Evolutionary conservation across 2,329 filamentous ascomycete species (phyloP), one percentile per base, ranked within the genome.

Genomic region (Xylariales sp.): DNA sequence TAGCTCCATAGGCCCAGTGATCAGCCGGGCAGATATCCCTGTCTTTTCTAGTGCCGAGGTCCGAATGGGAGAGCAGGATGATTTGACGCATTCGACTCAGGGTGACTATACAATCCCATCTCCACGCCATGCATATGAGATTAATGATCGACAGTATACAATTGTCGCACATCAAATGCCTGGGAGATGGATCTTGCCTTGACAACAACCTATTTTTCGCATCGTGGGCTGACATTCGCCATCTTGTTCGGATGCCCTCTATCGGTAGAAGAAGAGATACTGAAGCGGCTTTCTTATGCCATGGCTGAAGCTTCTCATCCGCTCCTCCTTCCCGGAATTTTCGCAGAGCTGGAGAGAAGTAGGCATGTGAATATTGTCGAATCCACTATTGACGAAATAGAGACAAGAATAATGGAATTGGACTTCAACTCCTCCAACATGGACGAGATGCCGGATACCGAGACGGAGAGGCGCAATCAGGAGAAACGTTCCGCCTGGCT

Each of bases 271-370:
- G 22, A 41, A 3, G 42, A 49, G 3, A 42, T 58, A 5, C 37
- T 52, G 5, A 46, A 28, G 7, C 44, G 52, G 1, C 20, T 58
- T 7, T 27, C 9, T 3, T 15, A 14, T 3, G 8, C 29, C 5
- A 31, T 25, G 1, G 37, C 24, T 12, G 51, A 50, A 4, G 44
- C 43, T 0, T 34, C 37, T 0, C 51, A 62, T 27, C 60, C 60
- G 1, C 31, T 63, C 2, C 32, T 62, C 0, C 6, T 60, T 5
- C 51, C 53, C 1, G 57, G 55, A 1, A 59, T 63, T 2, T 50
- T 63, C 6, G 53, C 51, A 3, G 59, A 63, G 37, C 40, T 62
- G 1, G 58, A 63, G 36, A 45, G 56, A 5, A 33, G 22, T 1
- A 46, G 57, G n/a, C 53, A 59, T 25, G 35, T 53, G 3, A 10